Evolutionary conservation across 352 stramenopile genomes (phyloP), one percentile per base, ranked within the genome.

Genomic region (Phytophthora cactorum): DNA sequence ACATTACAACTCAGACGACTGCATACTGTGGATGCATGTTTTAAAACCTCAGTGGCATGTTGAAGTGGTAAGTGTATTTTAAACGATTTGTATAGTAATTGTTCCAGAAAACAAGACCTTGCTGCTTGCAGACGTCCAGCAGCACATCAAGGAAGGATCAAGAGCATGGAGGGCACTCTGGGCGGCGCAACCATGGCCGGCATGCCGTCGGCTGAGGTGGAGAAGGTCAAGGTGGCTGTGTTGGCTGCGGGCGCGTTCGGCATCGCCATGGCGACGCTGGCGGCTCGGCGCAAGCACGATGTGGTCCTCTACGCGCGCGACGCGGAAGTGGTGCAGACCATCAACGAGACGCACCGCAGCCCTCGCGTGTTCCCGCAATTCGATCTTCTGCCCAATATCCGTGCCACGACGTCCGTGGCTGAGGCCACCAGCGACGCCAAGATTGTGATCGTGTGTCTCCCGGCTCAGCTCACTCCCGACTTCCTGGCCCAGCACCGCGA

Each of bases 231-330:
- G 62, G 82, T 96, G 50, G 80, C 86, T 5, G 90, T 97, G 58
- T 84, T 98, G 39, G 96, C 96, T 12, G 97, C 95, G 2, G 97
- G 97, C 28, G 96, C 98, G 60, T 99, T 99, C 77, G 97, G 96
- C 34, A 88, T 98, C 49, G 97, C 97, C 17, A 97, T 99, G 75
- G 90, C 96, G 56, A 96, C 89, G 12, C 88, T 99, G 54, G 84
- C 94, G 0, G 95, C 88, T 9, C 84, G 94, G 36, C 89, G 97
- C 50, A 93, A 93, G 49, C 91, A 98, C 76, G 59, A 97, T 38
- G 91, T 97, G 17, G 77, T 91, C n/a, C 69, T 99, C 29, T 96
- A 99, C 63, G 89, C 98, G 38, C 89, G 96, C 38, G 89, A 94
- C 29, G 32, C 81, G 29, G 56, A 58, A 4, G 59, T 68, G 52